phyloP scores from a whole-genome alignment of 23 red algal species.

The Agarophyton chilense region DNA sequence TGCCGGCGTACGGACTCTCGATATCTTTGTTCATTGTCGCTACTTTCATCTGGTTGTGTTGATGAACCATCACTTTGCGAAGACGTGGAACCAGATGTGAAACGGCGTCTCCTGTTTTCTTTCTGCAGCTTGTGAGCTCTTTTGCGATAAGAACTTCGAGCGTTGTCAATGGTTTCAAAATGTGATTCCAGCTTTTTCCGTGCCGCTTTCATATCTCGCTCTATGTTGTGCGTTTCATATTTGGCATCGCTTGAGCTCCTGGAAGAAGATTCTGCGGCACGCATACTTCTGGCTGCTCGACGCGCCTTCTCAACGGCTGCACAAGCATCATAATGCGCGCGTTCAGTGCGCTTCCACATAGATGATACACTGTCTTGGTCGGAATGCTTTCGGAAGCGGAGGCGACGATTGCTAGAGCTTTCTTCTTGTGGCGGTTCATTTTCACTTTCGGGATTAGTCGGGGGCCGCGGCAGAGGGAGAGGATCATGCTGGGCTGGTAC shows the following conservation, averaged over 20 bases:
- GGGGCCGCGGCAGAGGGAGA: slow-evolving; percentile 11
- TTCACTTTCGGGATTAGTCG: background rate
- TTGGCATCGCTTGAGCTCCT: background rate
- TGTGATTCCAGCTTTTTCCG: slow-evolving; percentile 1
- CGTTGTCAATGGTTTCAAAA: slow-evolving; percentile 3
- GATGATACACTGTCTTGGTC: slow-evolving; percentile 13
- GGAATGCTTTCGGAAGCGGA: slow-evolving; percentile 22
- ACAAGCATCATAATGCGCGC: slow-evolving; percentile 17
- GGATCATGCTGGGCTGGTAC: slow-evolving; percentile 51
- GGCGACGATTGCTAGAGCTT: background rate
- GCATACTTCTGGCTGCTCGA: slow-evolving; percentile 20
- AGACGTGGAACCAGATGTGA: slow-evolving; percentile 23
- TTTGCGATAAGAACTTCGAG: slow-evolving; percentile 8
- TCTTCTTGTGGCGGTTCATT: background rate
- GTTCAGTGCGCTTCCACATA: slow-evolving; percentile 23
- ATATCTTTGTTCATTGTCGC: slow-evolving; percentile 27
- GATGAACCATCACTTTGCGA: slow-evolving; percentile 40
- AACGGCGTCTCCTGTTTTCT: background rate
- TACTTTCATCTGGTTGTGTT: slow-evolving; percentile 6
- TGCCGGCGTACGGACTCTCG: background rate
- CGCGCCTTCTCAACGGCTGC: slow-evolving; percentile 47
- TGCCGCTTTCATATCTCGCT: slow-evolving; percentile 30
- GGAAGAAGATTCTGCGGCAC: background rate
- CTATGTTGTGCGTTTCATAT: background rate
- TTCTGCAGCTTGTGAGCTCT: background rate